Conservation (phyloP, 2,329 filamentous ascomycete species). For the Emericellopsis cladophorae region DNA sequence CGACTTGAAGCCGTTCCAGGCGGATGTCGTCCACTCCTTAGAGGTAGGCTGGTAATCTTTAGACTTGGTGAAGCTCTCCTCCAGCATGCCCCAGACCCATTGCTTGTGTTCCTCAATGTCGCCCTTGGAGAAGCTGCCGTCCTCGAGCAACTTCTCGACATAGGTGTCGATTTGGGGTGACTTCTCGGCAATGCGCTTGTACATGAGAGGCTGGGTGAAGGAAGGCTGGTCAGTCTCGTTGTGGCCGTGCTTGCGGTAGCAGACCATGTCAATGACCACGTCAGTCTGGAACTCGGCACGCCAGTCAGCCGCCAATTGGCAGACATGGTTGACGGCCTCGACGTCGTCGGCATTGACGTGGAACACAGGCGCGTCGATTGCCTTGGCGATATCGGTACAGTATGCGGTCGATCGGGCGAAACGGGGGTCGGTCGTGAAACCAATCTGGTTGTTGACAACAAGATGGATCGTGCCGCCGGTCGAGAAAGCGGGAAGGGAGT, state of each 20-base stretch:
- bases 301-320: constrained; percentile 94
- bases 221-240: constrained; percentile 99
- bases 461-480: constrained; percentile 96
- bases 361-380: constrained; percentile 96
- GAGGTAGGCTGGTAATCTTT: constrained; percentile 95
- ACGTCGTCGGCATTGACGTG: constrained; percentile 98
- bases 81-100: constrained; percentile 99
- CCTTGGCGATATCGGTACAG: constrained; percentile 98
- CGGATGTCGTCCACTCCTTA: constrained; percentile 97
- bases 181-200: constrained; percentile 88
- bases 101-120: constrained; percentile 98
- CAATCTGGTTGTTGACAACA: constrained; percentile 99
- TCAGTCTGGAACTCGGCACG: constrained; percentile 97
- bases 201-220: constrained; percentile 99
- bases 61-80: constrained; percentile 93
- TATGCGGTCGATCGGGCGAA: constrained; percentile 96
- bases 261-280: constrained; percentile 94
- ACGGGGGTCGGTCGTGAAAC: constrained; percentile 96
- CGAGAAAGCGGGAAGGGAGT: constrained; percentile 88
- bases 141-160: constrained; percentile 76
- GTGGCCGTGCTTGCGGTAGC: constrained; percentile 98
- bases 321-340: constrained; percentile 96
- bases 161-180: constrained; percentile 72
- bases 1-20: constrained; percentile 95
- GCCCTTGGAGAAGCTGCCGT: constrained; percentile 92